A percentile compares a stretch with the other conserved stretches of the same genome.
Evolutionary conservation across 1,284 basidiomycete genomes (phyloP).

Genomic region (Leccinum ponderosum): DNA sequence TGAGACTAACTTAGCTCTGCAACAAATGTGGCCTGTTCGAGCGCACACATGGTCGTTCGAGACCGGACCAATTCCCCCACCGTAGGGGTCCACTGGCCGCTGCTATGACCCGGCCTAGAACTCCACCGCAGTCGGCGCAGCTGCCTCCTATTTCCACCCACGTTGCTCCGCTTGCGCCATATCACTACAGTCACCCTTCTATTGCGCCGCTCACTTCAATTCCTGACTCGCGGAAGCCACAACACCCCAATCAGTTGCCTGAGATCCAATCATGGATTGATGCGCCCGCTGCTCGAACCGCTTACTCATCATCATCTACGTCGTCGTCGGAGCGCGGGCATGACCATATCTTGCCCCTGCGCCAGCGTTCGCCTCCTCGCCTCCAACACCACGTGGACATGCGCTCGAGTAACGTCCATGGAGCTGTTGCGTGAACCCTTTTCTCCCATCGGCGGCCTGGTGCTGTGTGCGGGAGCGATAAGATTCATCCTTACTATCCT

Average conservation of each 20-base stretch:
- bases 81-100: conserved; percentile 67
- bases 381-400: conserved; percentile 36
- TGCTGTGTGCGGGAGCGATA: conserved; percentile 12
- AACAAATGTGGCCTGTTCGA: conserved; percentile 86
- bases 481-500: background rate
- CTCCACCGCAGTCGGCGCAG: conserved; percentile 41
- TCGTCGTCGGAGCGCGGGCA: conserved; percentile 28
- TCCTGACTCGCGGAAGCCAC: conserved; percentile 34
- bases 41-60: conserved; percentile 75
- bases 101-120: conserved; percentile 34
- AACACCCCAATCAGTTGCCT: conserved; percentile 34
- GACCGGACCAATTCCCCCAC: conserved; percentile 80
- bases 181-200: conserved; percentile 50
- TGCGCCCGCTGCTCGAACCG: conserved; percentile 31
- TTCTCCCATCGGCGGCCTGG: conserved; percentile 16
- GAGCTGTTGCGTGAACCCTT: conserved; percentile 29
- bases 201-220: conserved; percentile 45
- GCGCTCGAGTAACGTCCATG: conserved; percentile 31
- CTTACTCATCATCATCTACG: conserved; percentile 24
- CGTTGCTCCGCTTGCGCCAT: conserved; percentile 40
- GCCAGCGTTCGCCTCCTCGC: conserved; percentile 35
- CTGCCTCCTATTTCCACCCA: conserved; percentile 39
- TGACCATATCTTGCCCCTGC: conserved; percentile 31
- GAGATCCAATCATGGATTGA: conserved; percentile 39
- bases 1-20: conserved; percentile 58